Evolutionary conservation across 2,329 filamentous ascomycete genomes (phyloP).

Genomic region (Trichophyton equinum): DNA sequence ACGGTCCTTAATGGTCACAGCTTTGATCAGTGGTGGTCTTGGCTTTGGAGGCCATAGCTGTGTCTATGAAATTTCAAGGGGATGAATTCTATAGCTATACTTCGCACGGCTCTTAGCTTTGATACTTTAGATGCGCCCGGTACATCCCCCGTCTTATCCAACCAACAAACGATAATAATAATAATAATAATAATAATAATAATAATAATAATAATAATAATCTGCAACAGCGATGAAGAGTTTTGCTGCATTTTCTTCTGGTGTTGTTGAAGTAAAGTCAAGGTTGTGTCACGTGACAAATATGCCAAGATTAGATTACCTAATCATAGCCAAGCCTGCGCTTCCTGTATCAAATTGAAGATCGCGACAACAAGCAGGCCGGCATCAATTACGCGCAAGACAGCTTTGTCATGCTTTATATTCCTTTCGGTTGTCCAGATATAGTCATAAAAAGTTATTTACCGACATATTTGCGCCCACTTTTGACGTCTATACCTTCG

Average conservation of each 20-base stretch:
- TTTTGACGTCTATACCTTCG: not conserved
- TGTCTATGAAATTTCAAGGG: no score
- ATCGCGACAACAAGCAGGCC: not conserved
- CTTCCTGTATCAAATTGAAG: not conserved
- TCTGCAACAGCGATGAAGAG: no score
- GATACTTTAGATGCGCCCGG: no score
- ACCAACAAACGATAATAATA: no score
- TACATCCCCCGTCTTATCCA: no score
- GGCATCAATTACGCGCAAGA: slow-evolving; percentile 4
- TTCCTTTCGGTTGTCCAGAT: not conserved
- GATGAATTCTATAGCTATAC: no score
- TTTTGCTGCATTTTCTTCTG: not conserved
- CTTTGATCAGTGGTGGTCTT: no score
- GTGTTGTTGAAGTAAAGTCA: not conserved
- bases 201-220: no score
- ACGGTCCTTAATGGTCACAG: no score
- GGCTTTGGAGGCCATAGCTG: no score
- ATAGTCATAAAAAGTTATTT: not conserved
- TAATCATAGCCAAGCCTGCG: not conserved
- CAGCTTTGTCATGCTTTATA: not conserved
- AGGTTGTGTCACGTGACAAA: not conserved
- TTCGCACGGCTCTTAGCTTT: no score
- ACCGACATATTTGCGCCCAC: not conserved
- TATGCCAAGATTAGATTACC: not conserved
- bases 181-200: no score